Conservation (phyloP, 768 basidiomycete genomes). For the Boletus rufocinnamomeus region DNA sequence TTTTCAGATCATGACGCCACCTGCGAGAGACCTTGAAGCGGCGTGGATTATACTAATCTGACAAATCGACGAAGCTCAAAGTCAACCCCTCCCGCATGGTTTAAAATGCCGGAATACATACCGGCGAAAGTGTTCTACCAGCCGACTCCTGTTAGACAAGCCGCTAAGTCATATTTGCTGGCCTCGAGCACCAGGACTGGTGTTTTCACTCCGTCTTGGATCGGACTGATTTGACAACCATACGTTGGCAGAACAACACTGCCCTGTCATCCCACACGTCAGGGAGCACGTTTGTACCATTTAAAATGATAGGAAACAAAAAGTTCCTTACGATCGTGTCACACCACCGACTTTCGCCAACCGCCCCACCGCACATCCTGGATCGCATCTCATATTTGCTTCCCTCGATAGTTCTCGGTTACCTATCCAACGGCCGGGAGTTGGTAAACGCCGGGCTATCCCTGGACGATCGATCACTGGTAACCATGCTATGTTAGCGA, state of each 20-base stretch:
- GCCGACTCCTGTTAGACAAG: not conserved
- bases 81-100: not conserved
- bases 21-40: not conserved
- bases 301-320: not conserved
- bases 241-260: constrained; percentile 6
- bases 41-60: not conserved
- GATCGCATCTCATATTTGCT: not conserved
- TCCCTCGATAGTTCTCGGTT: constrained; percentile 7
- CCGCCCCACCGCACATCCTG: not conserved
- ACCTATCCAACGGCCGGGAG: constrained; percentile 13
- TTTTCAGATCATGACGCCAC: not conserved
- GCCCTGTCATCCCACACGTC: not conserved
- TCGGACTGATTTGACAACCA: not conserved
- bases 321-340: not conserved
- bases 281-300: constrained; percentile 3
- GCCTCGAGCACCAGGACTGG: not conserved
- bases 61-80: not conserved
- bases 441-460: not conserved
- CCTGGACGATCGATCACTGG: not conserved
- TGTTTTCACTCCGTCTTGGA: not conserved
- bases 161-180: not conserved
- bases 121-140: not conserved
- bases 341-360: not conserved
- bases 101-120: not conserved
- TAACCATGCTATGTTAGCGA: not conserved